Evolutionary conservation across 352 stramenopile genomes (phyloP).

Genomic region (Pythium scleroteichum): DNA sequence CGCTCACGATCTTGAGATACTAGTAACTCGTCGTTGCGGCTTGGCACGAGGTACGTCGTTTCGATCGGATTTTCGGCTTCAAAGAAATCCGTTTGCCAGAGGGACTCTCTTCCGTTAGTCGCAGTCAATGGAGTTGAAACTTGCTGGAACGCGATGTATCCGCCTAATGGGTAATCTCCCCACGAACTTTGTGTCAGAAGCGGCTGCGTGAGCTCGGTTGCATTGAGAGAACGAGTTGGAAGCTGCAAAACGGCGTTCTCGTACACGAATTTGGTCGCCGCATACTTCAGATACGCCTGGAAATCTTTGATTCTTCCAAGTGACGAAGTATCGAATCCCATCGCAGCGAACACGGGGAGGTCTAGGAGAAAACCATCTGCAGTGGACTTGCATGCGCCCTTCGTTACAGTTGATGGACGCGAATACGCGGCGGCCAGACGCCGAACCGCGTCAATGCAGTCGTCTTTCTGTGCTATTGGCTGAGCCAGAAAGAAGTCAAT

Average conservation of each 20-base stretch:
- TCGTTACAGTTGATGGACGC: slow-evolving; percentile 18
- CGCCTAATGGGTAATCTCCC: slow-evolving; percentile 19
- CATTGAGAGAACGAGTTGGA: slow-evolving; percentile 1
- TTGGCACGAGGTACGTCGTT: slow-evolving; percentile 32
- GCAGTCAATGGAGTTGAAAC: slow-evolving; percentile 26
- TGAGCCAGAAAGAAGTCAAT: slow-evolving; percentile 55
- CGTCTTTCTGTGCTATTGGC: slow-evolving; percentile 32
- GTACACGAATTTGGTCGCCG: slow-evolving; percentile 55
- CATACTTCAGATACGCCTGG: slow-evolving; percentile 52
- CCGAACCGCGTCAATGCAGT: slow-evolving; percentile 34
- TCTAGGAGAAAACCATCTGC: slow-evolving; percentile 33
- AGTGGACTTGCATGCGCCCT: slow-evolving; percentile 26
- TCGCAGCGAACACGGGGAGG: slow-evolving; percentile 31
- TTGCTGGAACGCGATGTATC: slow-evolving; percentile 23
- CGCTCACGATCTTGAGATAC: slow-evolving; percentile 39
- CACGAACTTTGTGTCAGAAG: background rate
- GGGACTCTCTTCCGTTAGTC: background rate
- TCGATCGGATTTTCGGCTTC: background rate
- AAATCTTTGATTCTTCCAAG: slow-evolving; percentile 36
- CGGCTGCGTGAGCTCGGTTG: background rate
- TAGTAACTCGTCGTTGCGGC: slow-evolving; percentile 20
- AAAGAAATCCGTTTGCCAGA: slow-evolving; percentile 22
- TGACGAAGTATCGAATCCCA: slow-evolving; percentile 32
- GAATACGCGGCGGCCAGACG: slow-evolving; percentile 32
- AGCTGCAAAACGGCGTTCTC: slow-evolving; percentile 42